phyloP scores from a whole-genome alignment of 768 basidiomycete genomes.

The Saitozyma sp. region DNA sequence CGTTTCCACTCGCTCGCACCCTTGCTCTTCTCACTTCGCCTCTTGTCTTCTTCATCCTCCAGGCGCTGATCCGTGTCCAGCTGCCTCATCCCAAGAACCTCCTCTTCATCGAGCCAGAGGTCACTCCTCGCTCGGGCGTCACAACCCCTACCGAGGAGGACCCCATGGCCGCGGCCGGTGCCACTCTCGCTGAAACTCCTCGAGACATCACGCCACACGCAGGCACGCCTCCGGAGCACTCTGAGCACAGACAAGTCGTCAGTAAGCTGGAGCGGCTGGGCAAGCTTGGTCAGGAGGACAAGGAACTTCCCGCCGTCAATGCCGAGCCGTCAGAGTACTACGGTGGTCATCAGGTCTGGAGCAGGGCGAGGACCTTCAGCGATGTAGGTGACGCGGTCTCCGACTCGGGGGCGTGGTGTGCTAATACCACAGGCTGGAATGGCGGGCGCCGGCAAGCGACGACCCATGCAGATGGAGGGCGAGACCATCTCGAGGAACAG shows the following conservation, averaged over 20 bases:
- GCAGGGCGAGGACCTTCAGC: conserved; percentile 84
- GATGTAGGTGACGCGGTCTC: conserved; percentile 59
- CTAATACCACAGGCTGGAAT: conserved; percentile 62
- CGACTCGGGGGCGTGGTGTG: neutral
- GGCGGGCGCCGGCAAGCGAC: conserved; percentile 71
- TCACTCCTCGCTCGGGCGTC: conserved; percentile 28
- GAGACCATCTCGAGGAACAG: conserved; percentile 72
- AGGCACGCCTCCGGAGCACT: conserved; percentile 1
- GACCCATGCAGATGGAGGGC: conserved; percentile 70
- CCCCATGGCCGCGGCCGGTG: conserved; percentile 27
- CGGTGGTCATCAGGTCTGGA: conserved; percentile 72
- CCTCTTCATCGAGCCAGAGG: conserved; percentile 51
- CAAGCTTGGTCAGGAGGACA: conserved; percentile 28
- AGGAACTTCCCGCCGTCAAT: conserved; percentile 55
- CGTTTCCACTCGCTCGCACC: too few relatives aligned
- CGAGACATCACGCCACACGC: conserved; percentile 8
- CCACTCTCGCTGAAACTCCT: conserved; percentile 9
- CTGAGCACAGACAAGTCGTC: conserved; percentile 7
- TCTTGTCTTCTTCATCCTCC: neutral
- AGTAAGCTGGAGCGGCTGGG: conserved; percentile 14
- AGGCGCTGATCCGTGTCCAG: conserved; percentile 15
- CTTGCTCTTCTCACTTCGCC: too few relatives aligned
- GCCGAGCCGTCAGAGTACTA: conserved; percentile 80
- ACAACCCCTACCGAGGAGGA: conserved; percentile 32
- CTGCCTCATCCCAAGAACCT: conserved; percentile 50